A percentile compares a stretch with the other conserved stretches of the same genome.
Conservation (phyloP, 2,329 filamentous ascomycete genomes). For the Fonsecaea erecta region DNA sequence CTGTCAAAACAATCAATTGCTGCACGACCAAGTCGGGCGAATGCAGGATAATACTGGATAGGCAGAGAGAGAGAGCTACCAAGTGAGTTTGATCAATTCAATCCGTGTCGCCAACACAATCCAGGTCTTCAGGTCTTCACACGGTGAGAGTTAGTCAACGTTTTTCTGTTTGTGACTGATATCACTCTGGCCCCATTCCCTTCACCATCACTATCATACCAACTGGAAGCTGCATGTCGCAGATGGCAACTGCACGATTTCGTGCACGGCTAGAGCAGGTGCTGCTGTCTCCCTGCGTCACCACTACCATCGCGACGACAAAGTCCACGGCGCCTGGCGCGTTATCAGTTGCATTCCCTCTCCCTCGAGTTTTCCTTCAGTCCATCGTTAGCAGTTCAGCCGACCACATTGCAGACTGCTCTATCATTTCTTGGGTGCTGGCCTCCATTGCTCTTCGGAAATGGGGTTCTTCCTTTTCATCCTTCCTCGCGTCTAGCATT, state of each 20-base stretch:
- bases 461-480: slow-evolving; percentile 32
- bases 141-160: background rate
- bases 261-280: slow-evolving; percentile 23
- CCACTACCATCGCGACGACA: slow-evolving; percentile 5
- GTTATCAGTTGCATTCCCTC: slow-evolving; percentile 1
- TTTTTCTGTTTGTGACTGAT: background rate
- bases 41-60: background rate
- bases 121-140: background rate
- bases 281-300: slow-evolving; percentile 19
- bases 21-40: slow-evolving; percentile 1
- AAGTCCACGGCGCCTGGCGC: slow-evolving; percentile 3
- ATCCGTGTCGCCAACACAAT: background rate
- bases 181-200: slow-evolving; percentile 2
- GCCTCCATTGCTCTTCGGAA: slow-evolving; percentile 29
- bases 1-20: background rate
- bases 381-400: slow-evolving; percentile 29
- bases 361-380: slow-evolving; percentile 14
- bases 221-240: slow-evolving; percentile 17
- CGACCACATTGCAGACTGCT: slow-evolving; percentile 25
- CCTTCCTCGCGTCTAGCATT: slow-evolving; percentile 28
- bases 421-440: slow-evolving; percentile 30
- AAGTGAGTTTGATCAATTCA: background rate
- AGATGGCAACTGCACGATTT: slow-evolving; percentile 18
- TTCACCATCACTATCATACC: background rate
- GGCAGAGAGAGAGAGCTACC: background rate